Evolutionary conservation across 768 basidiomycete genomes (phyloP), one percentile per base, ranked within the genome.

Genomic region (Vishniacozyma victoriae): DNA sequence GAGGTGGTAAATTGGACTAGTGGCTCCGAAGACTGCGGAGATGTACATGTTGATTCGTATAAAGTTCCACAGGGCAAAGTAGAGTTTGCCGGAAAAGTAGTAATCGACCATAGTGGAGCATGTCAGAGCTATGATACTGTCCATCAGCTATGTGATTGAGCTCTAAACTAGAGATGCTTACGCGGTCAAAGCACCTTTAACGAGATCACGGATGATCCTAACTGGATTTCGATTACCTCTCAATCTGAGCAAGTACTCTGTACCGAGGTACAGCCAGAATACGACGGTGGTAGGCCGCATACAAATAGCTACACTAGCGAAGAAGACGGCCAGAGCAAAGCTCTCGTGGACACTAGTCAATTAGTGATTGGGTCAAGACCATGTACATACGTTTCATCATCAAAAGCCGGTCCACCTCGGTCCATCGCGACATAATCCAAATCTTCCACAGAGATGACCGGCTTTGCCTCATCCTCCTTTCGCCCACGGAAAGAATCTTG

Each of bases 11-110:
- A 95, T 87, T 82, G 83, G 87, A 4, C 85, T 73, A 58, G 80
- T 88, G 2, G 78, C 74, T 16, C 95, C 95, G 65, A 96, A 99
- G 73, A 95, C 95, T n/a, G 84, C 74, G 0, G 95, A 93, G 26
- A 96, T 80, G 3, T 91, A 84, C 12, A 90, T 70, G 65, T 99
- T 99, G 40, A 84, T 82, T 20, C 77, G 71, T 22, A 93, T 66
- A 72, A 99, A 99, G 59, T 87, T 88, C 33, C 86, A 67, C 1
- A 86, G 79, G 0, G 91, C 90, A 57, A 89, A 75, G 3, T 82
- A 85, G 0, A 77, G 76, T 50, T 70, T 74, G 11, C 78, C 76
- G 60, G 66, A 62, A 27, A 70, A 40, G 15, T 2, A 22, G 22
- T 83, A 81, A 70, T 97, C 95, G 36, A 87, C 24, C 1, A 29